Conservation (phyloP, 129 eudicot genomes). For the Flaveria linearis region DNA sequence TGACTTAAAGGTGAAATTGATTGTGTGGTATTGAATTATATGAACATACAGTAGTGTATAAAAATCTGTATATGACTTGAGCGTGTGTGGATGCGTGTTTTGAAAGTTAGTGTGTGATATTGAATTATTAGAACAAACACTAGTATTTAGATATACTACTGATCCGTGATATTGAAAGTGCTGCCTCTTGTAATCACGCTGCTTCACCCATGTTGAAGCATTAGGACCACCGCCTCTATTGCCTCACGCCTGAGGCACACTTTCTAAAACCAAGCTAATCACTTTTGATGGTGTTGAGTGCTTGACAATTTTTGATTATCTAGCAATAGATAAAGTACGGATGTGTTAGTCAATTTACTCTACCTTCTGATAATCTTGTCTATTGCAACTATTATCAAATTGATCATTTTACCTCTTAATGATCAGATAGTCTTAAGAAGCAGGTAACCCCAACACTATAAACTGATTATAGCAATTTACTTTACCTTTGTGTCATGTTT, state of each 20-base stretch:
- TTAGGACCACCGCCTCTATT: too few species aligned
- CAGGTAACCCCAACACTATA: not conserved
- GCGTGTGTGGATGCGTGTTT: not conserved
- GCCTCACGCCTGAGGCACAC: not conserved
- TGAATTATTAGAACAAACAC: not conserved
- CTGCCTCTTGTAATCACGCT: too few species aligned
- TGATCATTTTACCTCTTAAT: not conserved
- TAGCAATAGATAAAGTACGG: too few species aligned
- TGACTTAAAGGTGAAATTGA: too few species aligned
- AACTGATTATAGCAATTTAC: not conserved
- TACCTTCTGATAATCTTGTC: not conserved
- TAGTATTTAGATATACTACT: not conserved
- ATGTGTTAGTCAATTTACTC: not conserved
- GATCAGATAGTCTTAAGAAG: not conserved
- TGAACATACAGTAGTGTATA: too few species aligned
- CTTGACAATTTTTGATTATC: not conserved
- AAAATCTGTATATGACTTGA: too few species aligned
- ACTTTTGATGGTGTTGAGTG: not conserved
- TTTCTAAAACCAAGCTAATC: not conserved
- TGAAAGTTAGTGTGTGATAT: not conserved
- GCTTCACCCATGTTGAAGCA: too few species aligned
- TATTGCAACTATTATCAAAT: not conserved
- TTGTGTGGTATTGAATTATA: too few species aligned
- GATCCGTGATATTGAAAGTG: too few species aligned
- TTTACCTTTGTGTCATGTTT: not conserved